Evolutionary conservation across 2,329 filamentous ascomycete genomes (phyloP), one percentile per base, ranked within the genome.

Genomic region (Arthrocladium fulminans): DNA sequence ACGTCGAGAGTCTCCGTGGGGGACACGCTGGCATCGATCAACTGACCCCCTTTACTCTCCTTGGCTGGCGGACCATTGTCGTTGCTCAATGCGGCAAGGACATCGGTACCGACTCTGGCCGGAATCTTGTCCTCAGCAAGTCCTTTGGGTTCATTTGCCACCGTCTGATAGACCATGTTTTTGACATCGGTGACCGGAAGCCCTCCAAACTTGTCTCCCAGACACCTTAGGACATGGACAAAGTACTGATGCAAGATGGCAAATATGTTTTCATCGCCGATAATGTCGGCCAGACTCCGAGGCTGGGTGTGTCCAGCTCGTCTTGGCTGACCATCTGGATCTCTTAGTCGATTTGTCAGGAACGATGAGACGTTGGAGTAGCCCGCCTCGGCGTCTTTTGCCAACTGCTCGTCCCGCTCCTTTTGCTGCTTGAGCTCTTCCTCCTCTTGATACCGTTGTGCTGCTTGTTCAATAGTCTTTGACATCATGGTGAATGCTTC

Each of bases 291-390:
- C n/a, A 80, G 63, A 47, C 73, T 75, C 52, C 76, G 72, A 19
- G 75, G 74, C 41, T 73, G 71, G 56, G 75, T 73, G 48, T 75
- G 73, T 41, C 73, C 73, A 3, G 67, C 68, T 7, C 74, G 66
- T 39, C 75, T 70, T 32, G 73, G 69, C 50, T 74, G 74, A 5
- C 76, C 75, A 55, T 77, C 73, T 2, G 75, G 74, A 52, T 79
- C 76, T 20, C 76, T 63, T 29, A 68, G 70, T 41, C 77, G 74
- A 27, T 74, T 74, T 1, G 75, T 75, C 17, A 80, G 64, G 60
- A 80, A 80, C 1, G 75, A 78, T 1, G 75, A 78, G 12, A 79
- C 71, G 10, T 75, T 74, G 0, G 73, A 75, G 54, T 76, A 75
- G 50, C 70, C 71, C 12, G n/a, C 19, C n/a, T 32, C 34, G 15